Evolutionary conservation across 1,284 basidiomycete genomes (phyloP), one percentile per base, ranked within the genome.

Genomic region (Cryptococcus sp.): DNA sequence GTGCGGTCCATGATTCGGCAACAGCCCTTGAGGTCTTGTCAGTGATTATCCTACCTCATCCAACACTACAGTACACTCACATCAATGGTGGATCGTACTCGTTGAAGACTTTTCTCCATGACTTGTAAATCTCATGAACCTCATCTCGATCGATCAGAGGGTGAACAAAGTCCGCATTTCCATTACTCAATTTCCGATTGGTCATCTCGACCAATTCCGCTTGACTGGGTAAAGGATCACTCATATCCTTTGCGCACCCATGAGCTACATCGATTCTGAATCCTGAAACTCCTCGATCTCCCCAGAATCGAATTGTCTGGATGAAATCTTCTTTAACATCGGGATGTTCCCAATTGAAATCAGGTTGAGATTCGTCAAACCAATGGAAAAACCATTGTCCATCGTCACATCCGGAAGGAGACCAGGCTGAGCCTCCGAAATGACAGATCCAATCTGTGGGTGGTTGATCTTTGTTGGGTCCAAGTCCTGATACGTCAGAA

Each of bases 271-370:
- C 72, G 35, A 73, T 61, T 13, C 86, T 78, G 73, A 89, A 90
- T 2, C 88, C 89, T 58, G 87, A 84, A 57, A 86, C 85, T 4
- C 88, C 87, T 57, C 83, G 79, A 56, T 85, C 81, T 31, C 86
- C 80, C 88, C 87, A 90, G 74, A 88, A 90, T 36, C 76, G 72
- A 81, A 90, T 85, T 41, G 84, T 74, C 44, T 84, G 82, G 76
- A 81, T 83, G 31, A 89, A 82, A 3, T 84, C 85, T 42, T 81
- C 77, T 32, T 84, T 77, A 10, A 87, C 83, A 38, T 81, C 80
- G 0, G 80, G 79, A 67, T 87, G 85, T 45, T 86, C 83, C 87
- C 87, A 90, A 72, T 90, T 89, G 36, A 89, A 74, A 71, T 90
- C 88, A 0, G 88, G 88, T 75, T 89, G 88, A 60, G 85, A 82